Evolutionary conservation across 1,284 basidiomycete genomes (phyloP).

Genomic region (Cutaneotrichosporon sp.): DNA sequence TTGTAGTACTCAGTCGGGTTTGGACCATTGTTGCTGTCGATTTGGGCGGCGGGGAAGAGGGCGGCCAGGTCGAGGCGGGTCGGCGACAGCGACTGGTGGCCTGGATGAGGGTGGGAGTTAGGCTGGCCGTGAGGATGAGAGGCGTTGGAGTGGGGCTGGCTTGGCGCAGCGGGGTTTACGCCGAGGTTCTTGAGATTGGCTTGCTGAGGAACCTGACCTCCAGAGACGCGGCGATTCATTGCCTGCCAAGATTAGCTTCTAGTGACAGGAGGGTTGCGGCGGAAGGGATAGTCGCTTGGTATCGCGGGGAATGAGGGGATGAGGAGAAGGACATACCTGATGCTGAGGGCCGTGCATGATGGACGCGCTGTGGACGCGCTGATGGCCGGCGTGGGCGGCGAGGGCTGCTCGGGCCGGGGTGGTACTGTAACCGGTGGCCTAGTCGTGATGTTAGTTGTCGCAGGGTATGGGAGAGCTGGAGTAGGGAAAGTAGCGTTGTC

Average conservation of each 20-base stretch:
- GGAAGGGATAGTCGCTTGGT: background rate
- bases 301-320: background rate
- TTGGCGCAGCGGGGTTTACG: background rate
- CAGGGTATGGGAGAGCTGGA: background rate
- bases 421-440: background rate
- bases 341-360: conserved; percentile 5
- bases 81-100: background rate
- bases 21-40: conserved; percentile 23
- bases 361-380: background rate
- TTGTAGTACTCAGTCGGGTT: conserved; percentile 23
- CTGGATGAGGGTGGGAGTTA: background rate
- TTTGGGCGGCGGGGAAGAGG: background rate
- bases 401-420: background rate
- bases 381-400: conserved; percentile 4
- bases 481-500: background rate
- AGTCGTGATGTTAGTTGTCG: background rate
- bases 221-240: conserved; percentile 11
- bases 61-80: background rate
- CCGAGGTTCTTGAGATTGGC: background rate
- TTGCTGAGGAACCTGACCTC: conserved; percentile 6
- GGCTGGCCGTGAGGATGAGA: background rate
- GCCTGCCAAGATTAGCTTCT: background rate
- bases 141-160: background rate
- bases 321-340: background rate
- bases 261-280: background rate